Base-by-base conservation (phyloP, 257 asterid genomes). In the Solanum lignicaule region DNA sequence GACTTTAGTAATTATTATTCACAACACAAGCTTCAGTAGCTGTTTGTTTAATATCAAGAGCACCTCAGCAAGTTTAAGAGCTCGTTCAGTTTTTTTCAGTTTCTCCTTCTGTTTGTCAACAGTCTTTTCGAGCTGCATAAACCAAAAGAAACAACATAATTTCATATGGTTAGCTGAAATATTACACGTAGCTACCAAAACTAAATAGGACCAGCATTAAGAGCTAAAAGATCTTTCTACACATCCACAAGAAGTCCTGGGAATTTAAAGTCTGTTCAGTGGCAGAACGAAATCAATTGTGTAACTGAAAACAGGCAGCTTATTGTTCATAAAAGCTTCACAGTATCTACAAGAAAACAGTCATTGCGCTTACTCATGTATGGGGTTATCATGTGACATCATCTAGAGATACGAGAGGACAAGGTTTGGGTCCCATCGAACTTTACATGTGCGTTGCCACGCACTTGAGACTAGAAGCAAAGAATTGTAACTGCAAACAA, bases 61-160 rank as follows among this genome's bases (percentile, higher is more conserved):
- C 89, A 93, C 99, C 98, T 97, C 99, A 35, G 99, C 98, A 88
- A 94, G 91, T 87, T 92, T 94, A 93, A 95, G 99, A 86, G 99
- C 98, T 21, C 98, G 96, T 89, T 95, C 95, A 90, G 98, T 95
- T 94, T 97, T 95, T 27, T 93, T 96, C 88, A 97, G 87, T 93
- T 91, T 95, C n/a, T 91, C 88, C 90, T 91, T 95, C 93, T 94
- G 98, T 81, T 93, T 95, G 83, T 90, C 93, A 43, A 91, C 87
- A 43, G 74, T 91, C 88, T 91, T 94, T 88, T 95, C 92, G 87
- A 94, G 98, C 99, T 97, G 98, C 89, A 85, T n/a, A 86, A 85
- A 91, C 31, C 83, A 82, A 86, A 18, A 86, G 78, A 48, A 25
- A n/a, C 14, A 69, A 62, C 43, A 62, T 21, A 48, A 68, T 20